phyloP scores from a whole-genome alignment of 257 asterid genomes.

The Jacaranda copaia region DNA sequence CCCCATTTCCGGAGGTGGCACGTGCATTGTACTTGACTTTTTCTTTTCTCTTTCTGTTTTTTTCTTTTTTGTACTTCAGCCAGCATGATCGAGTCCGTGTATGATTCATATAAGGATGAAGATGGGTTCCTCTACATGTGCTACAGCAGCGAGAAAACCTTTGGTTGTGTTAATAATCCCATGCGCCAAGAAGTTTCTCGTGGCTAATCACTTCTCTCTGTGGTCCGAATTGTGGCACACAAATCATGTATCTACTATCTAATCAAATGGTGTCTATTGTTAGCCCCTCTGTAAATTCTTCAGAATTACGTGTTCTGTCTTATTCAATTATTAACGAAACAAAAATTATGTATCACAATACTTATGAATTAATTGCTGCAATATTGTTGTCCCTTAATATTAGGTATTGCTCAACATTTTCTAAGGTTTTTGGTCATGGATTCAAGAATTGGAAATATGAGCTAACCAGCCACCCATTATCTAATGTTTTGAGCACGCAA shows the following conservation, averaged over 20 bases:
- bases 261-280: conserved; percentile 23
- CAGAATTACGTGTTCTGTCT: neutral
- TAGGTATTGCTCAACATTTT: too few relatives aligned
- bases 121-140: conserved; percentile 97
- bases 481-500: too few relatives aligned
- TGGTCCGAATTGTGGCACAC: neutral
- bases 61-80: conserved; percentile 54
- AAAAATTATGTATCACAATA: neutral
- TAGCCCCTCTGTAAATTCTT: conserved; percentile 18
- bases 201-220: conserved; percentile 19
- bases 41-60: neutral
- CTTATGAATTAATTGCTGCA: neutral
- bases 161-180: conserved; percentile 46
- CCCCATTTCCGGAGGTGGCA: neutral
- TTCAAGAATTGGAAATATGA: too few relatives aligned
- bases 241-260: conserved; percentile 15
- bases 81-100: conserved; percentile 72
- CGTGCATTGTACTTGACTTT: neutral
- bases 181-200: conserved; percentile 11
- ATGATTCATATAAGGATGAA: conserved; percentile 73
- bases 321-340: conserved; percentile 27
- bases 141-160: conserved; percentile 97
- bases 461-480: too few relatives aligned
- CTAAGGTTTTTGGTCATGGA: too few relatives aligned
- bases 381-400: too few relatives aligned